Evolutionary conservation across 2,329 filamentous ascomycete species (phyloP).

Genomic region (Tolypocladium sp.): DNA sequence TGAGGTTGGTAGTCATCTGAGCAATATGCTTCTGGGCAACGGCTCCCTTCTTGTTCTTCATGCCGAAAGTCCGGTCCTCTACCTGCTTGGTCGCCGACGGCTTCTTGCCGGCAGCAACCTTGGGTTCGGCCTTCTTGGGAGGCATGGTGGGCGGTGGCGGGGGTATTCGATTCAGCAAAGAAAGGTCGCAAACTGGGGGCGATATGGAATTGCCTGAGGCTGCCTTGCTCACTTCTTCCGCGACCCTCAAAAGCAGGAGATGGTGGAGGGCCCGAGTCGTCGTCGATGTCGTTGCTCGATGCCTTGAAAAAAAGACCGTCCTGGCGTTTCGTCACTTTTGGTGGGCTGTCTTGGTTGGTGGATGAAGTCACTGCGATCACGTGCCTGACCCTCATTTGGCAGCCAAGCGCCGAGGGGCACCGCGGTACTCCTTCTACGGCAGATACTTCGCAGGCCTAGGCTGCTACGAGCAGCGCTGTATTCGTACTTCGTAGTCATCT

Average conservation of each 20-base stretch:
- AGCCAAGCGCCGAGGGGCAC: not conserved
- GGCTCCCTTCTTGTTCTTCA: conserved; percentile 99
- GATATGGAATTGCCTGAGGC: no score
- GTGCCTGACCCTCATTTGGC: conserved; percentile 8
- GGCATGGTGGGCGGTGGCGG: conserved; percentile 50
- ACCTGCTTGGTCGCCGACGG: conserved; percentile 52
- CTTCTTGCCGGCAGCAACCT: conserved; percentile 46
- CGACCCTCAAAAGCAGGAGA: not conserved
- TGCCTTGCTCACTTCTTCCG: not conserved
- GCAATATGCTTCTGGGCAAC: conserved; percentile 86
- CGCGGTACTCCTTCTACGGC: not conserved
- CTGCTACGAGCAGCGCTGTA: no score
- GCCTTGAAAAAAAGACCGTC: conserved; percentile 6
- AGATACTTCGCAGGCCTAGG: not conserved
- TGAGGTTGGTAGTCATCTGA: conserved; percentile 66
- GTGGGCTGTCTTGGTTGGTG: conserved; percentile 11
- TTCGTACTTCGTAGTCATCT: not conserved
- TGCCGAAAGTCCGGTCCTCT: conserved; percentile 96
- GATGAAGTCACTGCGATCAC: conserved; percentile 17
- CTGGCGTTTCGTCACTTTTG: conserved; percentile 8
- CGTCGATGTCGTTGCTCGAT: conserved; percentile 1
- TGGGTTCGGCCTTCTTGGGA: conserved; percentile 53
- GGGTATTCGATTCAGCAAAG: not conserved
- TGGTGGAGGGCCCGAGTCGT: not conserved
- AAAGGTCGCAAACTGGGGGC: not conserved